These are phyloP conservation scores for Gracilariopsis chorda DNA, from an alignment of 23 red algal genomes.

Conservation along the genomic window DNA sequence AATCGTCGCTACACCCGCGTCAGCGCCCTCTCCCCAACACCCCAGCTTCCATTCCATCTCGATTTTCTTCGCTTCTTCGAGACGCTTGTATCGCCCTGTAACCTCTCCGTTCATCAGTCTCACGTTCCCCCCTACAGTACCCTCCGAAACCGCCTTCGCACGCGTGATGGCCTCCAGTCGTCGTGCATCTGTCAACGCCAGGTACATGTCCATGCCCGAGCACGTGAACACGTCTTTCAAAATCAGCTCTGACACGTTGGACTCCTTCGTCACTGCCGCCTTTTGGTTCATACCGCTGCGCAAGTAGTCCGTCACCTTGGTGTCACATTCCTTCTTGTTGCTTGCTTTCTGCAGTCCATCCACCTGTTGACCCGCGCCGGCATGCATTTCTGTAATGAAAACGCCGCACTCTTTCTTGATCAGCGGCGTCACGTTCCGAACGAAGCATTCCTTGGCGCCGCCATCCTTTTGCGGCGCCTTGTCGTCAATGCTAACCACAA, in stretches of 20 bases:
- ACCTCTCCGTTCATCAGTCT: constrained; percentile 39
- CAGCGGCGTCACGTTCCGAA: not conserved
- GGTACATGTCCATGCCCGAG: constrained; percentile 29
- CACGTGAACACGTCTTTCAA: constrained; percentile 50
- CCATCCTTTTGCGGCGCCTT: constrained; percentile 23
- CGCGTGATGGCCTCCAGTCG: constrained; percentile 60
- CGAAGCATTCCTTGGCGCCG: not conserved
- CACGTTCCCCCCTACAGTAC: constrained; percentile 22
- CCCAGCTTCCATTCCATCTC: constrained; percentile 46
- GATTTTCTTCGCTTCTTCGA: constrained; percentile 3
- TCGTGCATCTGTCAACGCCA: constrained; percentile 47
- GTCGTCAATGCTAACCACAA: constrained; percentile 40
- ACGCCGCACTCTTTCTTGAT: constrained; percentile 43
- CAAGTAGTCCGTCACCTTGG: constrained; percentile 38
- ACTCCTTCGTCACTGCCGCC: not conserved
- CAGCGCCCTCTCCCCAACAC: constrained; percentile 43
- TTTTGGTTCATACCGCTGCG: not conserved
- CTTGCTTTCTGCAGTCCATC: constrained; percentile 1
- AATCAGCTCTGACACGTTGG: not conserved
- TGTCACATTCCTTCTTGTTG: constrained; percentile 7
- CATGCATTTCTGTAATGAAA: constrained; percentile 53
- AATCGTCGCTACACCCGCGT: not conserved
- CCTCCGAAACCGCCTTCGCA: constrained; percentile 8
- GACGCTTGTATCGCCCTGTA: not conserved
- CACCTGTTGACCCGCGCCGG: constrained; percentile 43